Evolutionary conservation across 768 basidiomycete genomes (phyloP), one percentile per base, ranked within the genome.

Genomic region (Leccinum sublutescens): DNA sequence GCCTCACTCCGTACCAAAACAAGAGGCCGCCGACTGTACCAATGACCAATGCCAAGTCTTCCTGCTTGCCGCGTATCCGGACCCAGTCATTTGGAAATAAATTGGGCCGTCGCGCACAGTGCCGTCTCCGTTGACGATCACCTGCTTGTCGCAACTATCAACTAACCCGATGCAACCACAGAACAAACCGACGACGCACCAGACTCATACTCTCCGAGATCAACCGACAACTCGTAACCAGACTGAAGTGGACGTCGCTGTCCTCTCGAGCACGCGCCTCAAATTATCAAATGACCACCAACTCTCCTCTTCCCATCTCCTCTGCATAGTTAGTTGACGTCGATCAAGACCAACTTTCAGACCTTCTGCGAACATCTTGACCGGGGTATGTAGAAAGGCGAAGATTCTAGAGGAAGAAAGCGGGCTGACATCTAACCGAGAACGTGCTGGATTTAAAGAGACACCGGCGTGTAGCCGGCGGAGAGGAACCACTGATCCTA

Each of bases 131-230:
- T 99, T 99, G 52, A 98, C 88, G 57, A 96, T 91, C 59, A 98
- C 90, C 94, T 97, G 14, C 31, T 12, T 48, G 15, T 6, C 11
- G 23, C 23, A 15, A 23, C 7, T 19, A 7, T 25, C 40, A 52
- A 7, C 33, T 21, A 52, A 4, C 52, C 34, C n/a, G 3, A 33
- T 9, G 19, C 23, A 21, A 21, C 52, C 19, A 2, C 43, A 11
- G 43, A 45, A 38, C 19, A 21, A 23, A 25, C 47, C 17, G 19
- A 27, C 25, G 54, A 61, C 36, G 34, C 63, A 95, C 96, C 79
- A 98, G 66, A 71, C 98, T 97, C 97, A 98, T 99, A 10, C 93
- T 95, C 76, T 99, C 97, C 5, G 94, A 93, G 53, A 99, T 98
- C 67, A 99, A 75, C 62, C 93, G 84, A 78, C 97, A 98, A 2